Evolutionary conservation across 2,329 filamentous ascomycete species (phyloP).

Genomic region (Scedosporium minutisporum): DNA sequence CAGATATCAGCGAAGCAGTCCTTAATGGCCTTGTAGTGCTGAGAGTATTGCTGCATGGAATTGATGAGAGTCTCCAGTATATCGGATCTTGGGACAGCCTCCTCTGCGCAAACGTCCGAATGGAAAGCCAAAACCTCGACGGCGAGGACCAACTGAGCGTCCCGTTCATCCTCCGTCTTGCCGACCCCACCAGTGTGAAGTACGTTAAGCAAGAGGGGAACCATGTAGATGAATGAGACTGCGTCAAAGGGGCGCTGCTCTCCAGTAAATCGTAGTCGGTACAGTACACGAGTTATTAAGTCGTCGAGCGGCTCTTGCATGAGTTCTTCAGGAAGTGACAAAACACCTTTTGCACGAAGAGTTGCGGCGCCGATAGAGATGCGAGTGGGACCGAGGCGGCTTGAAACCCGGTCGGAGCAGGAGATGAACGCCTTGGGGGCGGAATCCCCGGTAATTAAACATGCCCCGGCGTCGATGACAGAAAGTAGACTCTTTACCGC

Average conservation of each 20-base stretch:
- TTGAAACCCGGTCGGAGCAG: slow-evolving; percentile 65
- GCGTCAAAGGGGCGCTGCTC: slow-evolving; percentile 92
- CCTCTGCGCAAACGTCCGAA: slow-evolving; percentile 67
- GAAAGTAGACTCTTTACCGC: slow-evolving; percentile 66
- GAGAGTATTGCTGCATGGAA: slow-evolving; percentile 80
- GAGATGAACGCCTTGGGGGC: slow-evolving; percentile 71
- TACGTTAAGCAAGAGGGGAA: slow-evolving; percentile 73
- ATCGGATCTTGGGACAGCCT: slow-evolving; percentile 64
- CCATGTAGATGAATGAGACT: slow-evolving; percentile 76
- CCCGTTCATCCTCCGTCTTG: slow-evolving; percentile 62
- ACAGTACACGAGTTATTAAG: slow-evolving; percentile 79
- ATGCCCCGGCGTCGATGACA: slow-evolving; percentile 70
- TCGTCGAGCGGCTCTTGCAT: slow-evolving; percentile 73
- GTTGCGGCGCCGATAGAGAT: slow-evolving; percentile 83
- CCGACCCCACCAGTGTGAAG: slow-evolving; percentile 73
- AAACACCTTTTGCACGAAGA: slow-evolving; percentile 66
- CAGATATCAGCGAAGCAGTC: slow-evolving; percentile 84
- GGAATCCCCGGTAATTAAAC: slow-evolving; percentile 69
- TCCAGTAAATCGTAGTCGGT: slow-evolving; percentile 78
- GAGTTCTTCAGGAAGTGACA: slow-evolving; percentile 61
- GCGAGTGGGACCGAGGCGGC: slow-evolving; percentile 64
- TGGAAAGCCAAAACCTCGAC: slow-evolving; percentile 86
- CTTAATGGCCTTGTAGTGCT: slow-evolving; percentile 91
- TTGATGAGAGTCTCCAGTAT: slow-evolving; percentile 62
- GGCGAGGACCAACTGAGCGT: slow-evolving; percentile 82